Base-by-base conservation (phyloP, 2,329 filamentous ascomycete genomes). In the Arthrobotrys iridis region DNA sequence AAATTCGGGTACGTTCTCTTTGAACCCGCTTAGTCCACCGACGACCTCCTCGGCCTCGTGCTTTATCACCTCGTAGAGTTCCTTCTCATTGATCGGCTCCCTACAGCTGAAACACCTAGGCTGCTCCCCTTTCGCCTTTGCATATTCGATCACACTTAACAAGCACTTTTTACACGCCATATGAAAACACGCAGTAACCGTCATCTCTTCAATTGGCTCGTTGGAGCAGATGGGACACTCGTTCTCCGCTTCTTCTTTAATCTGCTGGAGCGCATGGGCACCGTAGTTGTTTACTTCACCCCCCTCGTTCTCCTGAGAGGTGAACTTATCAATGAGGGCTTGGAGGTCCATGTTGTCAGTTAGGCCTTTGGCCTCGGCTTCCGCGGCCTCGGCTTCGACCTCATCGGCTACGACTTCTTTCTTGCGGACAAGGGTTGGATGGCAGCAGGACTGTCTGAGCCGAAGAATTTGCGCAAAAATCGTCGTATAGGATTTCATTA, bases 381-480 rank as follows among this genome's bases (percentile, higher is more conserved):
- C 91, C 0, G 90, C 89, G 0, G 90, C 88, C 0, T 89, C 90
- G 0, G 92, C 93, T 74, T 93, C 91, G 79, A 93, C 90, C 82
- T 98, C 95, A 66, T 98, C 94, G 0, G 92, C 90, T 2, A 96
- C 90, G 3, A 97, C 85, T 1, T 90, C 88, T 78, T 91, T 90
- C 80, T 97, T 96, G 30, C 93, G 89, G 0, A 96, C 95, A 10
- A 99, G 86, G 1, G 94, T 85, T 0, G 95, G 95, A 81, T 99
- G 95, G 77, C 95, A 98, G 81, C 95, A 99, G 0, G 92, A 92
- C 80, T 99, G 95, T 0, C 95, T 89, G 6, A 99, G 87, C 1
- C 95, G 91, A 41, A 99, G 83, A 80, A 99, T 96, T 82, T 99
- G 95, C 0, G 95, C 94, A 81, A 99, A 97, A 77, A 99, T 97